Evolutionary conservation across 2,329 filamentous ascomycete species (phyloP), one percentile per base, ranked within the genome.

Genomic region (Lasiodiplodia hormozganensis): DNA sequence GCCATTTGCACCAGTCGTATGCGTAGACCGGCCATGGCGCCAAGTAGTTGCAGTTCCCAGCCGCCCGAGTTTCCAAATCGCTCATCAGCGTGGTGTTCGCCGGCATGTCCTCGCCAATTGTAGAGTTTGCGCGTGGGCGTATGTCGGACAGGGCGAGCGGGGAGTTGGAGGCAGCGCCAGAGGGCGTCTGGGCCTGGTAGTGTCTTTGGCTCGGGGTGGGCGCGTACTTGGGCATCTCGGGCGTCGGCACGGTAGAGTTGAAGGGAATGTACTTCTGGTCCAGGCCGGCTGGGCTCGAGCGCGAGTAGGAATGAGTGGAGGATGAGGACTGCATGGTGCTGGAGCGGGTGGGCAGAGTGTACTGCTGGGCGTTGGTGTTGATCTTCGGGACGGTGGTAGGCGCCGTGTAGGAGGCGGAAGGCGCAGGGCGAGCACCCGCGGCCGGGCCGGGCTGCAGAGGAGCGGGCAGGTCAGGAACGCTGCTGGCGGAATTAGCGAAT

Each of bases 1-100:
- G 89, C 95, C 96, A 99, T 81, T 99, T 99, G 84, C 96, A 99
- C 96, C 96, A 99, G 82, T 99, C 96, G 75, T 97, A 95, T 14
- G 96, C 95, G 79, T 98, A 99, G 67, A 97, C 90, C 16, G 94
- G 91, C 93, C 96, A 99, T 0, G 95, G 94, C 4, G 95, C 94
- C 71, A 97, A 83, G 77, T 97, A 97, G 78, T 95, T 97, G 84
- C 93, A 97, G 71, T 95, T 96, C 6, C 77, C 92, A 80, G 77
- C 90, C 70, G 88, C 78, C 76, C 88, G 87, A 71, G 88, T 87
- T 64, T 89, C 84, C 75, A 94, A 92, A 76, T 91, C 91, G 65
- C 87, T 86, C 64, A 87, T 85, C 72, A 80, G 85, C 79, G 80
- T 79, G 54, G 83, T 83, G 2, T 85, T 83, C 38, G 89, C 90